phyloP scores from a whole-genome alignment of 352 stramenopile genomes.

The Pythium aristosporum region DNA sequence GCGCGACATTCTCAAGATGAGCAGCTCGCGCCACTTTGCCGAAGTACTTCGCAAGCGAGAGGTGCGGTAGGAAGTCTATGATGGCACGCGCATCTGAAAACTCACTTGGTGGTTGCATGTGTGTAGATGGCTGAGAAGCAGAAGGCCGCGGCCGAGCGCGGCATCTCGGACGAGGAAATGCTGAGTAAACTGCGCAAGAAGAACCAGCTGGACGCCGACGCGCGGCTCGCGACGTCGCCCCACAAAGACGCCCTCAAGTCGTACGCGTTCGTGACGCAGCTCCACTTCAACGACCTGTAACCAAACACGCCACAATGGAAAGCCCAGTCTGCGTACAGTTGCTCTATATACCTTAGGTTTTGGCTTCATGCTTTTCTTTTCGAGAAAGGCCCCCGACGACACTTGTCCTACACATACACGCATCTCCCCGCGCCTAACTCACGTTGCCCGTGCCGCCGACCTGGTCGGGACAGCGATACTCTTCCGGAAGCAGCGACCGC shows the following conservation, averaged over 20 bases:
- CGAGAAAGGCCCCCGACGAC: background rate
- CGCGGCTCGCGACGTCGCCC: conserved; percentile 67
- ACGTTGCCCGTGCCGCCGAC: conserved; percentile 83
- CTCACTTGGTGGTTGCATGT: background rate
- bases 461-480: conserved; percentile 85
- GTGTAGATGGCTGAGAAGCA: conserved; percentile 66
- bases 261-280: conserved; percentile 69
- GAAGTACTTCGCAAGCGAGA: conserved; percentile 84
- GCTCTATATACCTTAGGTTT: conserved; percentile 22
- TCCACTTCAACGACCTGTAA: conserved; percentile 63
- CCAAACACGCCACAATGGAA: background rate
- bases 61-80: conserved; percentile 30
- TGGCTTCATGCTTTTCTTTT: background rate
- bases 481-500: conserved; percentile 80
- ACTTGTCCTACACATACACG: conserved; percentile 1
- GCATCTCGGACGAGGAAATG: conserved; percentile 85
- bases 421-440: conserved; percentile 37
- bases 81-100: background rate
- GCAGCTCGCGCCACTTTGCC: conserved; percentile 75
- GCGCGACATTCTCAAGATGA: conserved; percentile 86
- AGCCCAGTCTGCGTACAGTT: background rate
- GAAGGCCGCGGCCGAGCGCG: conserved; percentile 71
- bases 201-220: conserved; percentile 65
- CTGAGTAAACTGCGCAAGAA: conserved; percentile 75
- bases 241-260: conserved; percentile 46